phyloP scores from a whole-genome alignment of 768 basidiomycete genomes.

The Gymnopilus junonius region DNA sequence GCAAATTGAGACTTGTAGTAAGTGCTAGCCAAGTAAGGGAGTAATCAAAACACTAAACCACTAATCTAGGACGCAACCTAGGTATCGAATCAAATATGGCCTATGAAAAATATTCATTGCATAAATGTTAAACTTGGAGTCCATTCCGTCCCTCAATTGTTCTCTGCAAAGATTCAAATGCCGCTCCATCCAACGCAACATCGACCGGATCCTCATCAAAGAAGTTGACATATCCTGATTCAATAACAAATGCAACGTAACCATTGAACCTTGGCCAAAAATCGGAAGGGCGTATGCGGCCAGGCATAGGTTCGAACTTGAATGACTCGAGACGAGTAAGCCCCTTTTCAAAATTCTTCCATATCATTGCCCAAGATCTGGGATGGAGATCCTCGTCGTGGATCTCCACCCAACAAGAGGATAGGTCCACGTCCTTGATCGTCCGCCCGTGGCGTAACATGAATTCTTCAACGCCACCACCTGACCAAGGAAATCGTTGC shows the following conservation, averaged over 20 bases:
- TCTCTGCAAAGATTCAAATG: constrained; percentile 3
- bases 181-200: not conserved
- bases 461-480: not conserved
- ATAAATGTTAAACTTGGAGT: too few relatives aligned
- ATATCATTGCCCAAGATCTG: not conserved
- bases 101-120: too few relatives aligned
- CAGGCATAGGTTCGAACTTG: not conserved
- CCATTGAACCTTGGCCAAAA: not conserved
- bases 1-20: constrained; percentile 11
- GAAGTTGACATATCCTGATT: not conserved
- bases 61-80: too few relatives aligned
- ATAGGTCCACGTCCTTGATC: not conserved
- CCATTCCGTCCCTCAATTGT: not conserved
- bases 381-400: not conserved
- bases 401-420: not conserved
- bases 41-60: too few relatives aligned
- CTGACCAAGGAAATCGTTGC: too few relatives aligned
- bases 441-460: not conserved
- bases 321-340: not conserved
- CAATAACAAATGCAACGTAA: not conserved
- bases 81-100: too few relatives aligned
- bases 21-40: too few relatives aligned
- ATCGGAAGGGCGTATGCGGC: not conserved
- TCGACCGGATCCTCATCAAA: not conserved
- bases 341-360: not conserved